Conservation (phyloP, 495 filamentous ascomycete species). For the Cairneyella variabilis region DNA sequence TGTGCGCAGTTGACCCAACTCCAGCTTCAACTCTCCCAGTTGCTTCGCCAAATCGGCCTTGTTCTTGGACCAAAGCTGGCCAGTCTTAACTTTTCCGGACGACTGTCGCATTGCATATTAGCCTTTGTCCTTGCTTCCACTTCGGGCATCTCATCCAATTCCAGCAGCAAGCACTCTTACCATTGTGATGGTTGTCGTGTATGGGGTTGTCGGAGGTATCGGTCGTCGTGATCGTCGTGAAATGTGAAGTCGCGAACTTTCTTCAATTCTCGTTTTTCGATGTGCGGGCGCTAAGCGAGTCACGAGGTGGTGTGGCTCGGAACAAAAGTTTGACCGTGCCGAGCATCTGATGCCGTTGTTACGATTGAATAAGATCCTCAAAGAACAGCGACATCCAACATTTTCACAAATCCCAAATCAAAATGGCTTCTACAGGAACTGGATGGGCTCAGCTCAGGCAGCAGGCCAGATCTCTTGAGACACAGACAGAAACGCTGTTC, state of each 20-base stretch:
- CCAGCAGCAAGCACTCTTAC: slow-evolving; percentile 34
- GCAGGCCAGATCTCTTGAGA: slow-evolving; percentile 85
- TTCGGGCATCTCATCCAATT: background rate
- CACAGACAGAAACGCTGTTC: slow-evolving; percentile 89
- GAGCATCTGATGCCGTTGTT: too few relatives aligned
- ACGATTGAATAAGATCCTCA: background rate
- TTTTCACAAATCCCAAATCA: background rate
- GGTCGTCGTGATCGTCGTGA: slow-evolving; percentile 9
- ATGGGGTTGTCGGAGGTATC: slow-evolving; percentile 25
- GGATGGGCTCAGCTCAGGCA: slow-evolving; percentile 96
- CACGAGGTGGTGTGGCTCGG: too few relatives aligned
- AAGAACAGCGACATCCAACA: background rate
- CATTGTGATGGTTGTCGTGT: slow-evolving; percentile 41
- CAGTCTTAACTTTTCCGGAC: slow-evolving; percentile 88
- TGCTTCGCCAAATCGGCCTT: slow-evolving; percentile 96
- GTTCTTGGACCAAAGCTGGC: slow-evolving; percentile 96
- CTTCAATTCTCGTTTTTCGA: background rate
- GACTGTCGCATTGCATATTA: slow-evolving; percentile 52
- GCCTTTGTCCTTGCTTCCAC: slow-evolving; percentile 10
- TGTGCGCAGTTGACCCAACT: slow-evolving; percentile 87
- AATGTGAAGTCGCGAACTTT: background rate
- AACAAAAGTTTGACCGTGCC: too few relatives aligned
- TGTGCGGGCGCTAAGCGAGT: background rate
- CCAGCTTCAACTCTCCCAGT: slow-evolving; percentile 87
- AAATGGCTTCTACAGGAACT: slow-evolving; percentile 59